A percentile compares a stretch with the other conserved stretches of the same genome.
phyloP scores from a whole-genome alignment of 768 basidiomycete genomes.

The Russula lepida region DNA sequence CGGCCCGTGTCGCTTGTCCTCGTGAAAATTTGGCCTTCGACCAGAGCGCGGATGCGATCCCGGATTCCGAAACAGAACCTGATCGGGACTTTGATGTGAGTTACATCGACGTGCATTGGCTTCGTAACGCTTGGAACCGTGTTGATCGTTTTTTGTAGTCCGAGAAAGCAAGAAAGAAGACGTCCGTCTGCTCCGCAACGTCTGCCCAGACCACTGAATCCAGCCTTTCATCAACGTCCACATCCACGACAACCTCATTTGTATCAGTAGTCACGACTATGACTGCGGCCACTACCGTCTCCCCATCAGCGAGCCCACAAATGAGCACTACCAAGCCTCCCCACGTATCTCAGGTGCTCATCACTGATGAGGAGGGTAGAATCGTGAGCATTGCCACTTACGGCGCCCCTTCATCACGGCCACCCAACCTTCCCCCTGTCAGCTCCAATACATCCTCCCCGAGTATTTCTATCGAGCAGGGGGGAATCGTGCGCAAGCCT shows the following conservation, averaged over 20 bases:
- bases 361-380: slow-evolving; percentile 8
- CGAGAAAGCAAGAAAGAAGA: slow-evolving; percentile 16
- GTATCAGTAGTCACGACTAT: slow-evolving; percentile 5
- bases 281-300: slow-evolving; percentile 16
- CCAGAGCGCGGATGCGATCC: slow-evolving; percentile 5
- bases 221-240: slow-evolving; percentile 4
- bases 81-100: slow-evolving; percentile 18
- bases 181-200: slow-evolving; percentile 9
- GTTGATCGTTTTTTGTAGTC: slow-evolving; percentile 2
- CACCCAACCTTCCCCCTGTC: background rate
- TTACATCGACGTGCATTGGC: background rate
- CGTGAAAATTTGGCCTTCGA: background rate
- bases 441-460: background rate
- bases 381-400: background rate
- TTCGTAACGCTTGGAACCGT: background rate
- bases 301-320: background rate
- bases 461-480: slow-evolving; percentile 1
- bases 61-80: slow-evolving; percentile 20
- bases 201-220: slow-evolving; percentile 7
- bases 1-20: background rate
- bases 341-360: slow-evolving; percentile 1
- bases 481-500: background rate
- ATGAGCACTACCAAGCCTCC: background rate
- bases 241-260: slow-evolving; percentile 8
- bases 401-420: background rate